Evolutionary conservation across 352 stramenopile species (phyloP).

Genomic region (Pythium vanterpoolii): DNA sequence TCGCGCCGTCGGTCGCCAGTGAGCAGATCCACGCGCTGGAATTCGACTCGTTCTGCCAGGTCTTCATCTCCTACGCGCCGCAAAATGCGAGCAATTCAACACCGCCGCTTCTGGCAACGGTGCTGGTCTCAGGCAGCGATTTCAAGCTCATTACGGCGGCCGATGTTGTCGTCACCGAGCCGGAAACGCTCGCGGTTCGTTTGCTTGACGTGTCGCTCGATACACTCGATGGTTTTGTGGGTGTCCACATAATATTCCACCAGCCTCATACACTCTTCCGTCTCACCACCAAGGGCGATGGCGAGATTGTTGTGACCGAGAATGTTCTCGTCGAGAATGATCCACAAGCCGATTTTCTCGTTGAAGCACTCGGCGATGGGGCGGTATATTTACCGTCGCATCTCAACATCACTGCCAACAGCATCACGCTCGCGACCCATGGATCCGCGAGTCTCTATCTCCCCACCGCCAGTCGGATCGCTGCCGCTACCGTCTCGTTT

Average conservation of each 20-base stretch:
- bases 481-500: constrained; percentile 2
- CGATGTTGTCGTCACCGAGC: neutral
- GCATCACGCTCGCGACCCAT: neutral
- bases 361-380: neutral
- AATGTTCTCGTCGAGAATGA: neutral
- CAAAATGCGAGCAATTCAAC: neutral
- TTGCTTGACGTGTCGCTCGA: neutral
- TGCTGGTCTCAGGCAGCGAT: constrained; percentile 9
- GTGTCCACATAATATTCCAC: neutral
- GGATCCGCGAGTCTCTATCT: constrained; percentile 7
- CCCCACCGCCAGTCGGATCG: neutral
- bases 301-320: constrained; percentile 3
- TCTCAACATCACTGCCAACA: neutral
- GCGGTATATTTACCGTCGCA: constrained; percentile 2
- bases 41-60: constrained; percentile 9
- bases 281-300: neutral
- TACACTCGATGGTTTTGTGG: constrained; percentile 6
- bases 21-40: neutral
- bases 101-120: neutral
- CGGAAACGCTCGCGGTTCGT: neutral
- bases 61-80: constrained; percentile 4
- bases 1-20: neutral
- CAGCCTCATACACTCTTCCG: neutral
- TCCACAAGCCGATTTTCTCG: neutral
- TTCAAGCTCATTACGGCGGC: constrained; percentile 18